Conservation (phyloP, 2,329 filamentous ascomycete genomes). For the Teratosphaeria epicoccoides region DNA sequence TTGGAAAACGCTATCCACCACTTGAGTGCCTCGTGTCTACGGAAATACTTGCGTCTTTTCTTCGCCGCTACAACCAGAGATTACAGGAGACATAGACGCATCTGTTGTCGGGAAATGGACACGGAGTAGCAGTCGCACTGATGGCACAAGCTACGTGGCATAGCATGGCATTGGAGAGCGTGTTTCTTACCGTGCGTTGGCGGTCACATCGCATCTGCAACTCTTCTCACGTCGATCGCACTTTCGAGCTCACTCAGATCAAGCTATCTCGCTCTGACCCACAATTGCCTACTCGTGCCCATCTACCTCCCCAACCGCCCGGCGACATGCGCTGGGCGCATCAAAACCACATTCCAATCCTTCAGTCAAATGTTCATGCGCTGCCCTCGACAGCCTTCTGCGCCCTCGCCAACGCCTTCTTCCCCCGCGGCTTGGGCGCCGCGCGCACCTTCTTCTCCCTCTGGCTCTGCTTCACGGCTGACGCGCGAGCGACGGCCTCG, state of each 20-base stretch:
- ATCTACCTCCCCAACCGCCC: background rate
- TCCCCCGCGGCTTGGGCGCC: constrained; percentile 37
- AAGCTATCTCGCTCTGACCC: background rate
- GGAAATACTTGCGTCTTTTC: no score
- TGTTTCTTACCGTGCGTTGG: background rate
- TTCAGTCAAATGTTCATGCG: background rate
- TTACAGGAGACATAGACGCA: no score
- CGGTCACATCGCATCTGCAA: background rate
- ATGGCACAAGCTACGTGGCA: no score
- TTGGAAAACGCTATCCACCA: no score
- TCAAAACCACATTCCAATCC: no score
- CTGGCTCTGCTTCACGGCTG: constrained; percentile 64
- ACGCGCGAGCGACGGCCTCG: constrained; percentile 72
- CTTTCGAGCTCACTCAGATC: background rate
- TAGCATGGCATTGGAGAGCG: background rate
- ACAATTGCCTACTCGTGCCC: background rate
- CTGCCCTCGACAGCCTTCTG: constrained; percentile 17
- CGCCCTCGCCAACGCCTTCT: constrained; percentile 13
- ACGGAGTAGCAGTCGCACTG: no score
- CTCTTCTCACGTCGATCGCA: background rate
- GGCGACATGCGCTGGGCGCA: no score
- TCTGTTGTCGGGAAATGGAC: no score
- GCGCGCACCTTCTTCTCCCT: constrained; percentile 63
- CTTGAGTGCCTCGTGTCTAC: no score
- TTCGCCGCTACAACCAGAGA: no score